phyloP scores from a whole-genome alignment of 2,329 filamentous ascomycete genomes.

The Fusarium tanahbumbuense region DNA sequence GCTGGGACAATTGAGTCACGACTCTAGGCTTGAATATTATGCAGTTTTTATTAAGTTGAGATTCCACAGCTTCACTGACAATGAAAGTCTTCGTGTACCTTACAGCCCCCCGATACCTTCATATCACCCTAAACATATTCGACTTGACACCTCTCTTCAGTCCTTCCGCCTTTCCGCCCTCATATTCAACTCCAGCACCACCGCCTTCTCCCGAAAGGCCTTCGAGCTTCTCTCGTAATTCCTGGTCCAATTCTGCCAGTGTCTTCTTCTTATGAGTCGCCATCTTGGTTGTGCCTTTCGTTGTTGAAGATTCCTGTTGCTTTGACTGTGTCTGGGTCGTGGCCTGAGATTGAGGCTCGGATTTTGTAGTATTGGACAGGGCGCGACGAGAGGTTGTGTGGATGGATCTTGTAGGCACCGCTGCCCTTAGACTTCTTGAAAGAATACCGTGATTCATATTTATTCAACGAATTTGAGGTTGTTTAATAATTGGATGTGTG shows the following conservation, averaged over 20 bases:
- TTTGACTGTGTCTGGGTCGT: background rate
- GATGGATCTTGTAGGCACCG: fast-evolving
- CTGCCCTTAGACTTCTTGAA: fast-evolving
- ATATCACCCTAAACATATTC: slow-evolving; percentile 81
- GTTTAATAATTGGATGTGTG: background rate
- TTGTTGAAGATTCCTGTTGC: background rate
- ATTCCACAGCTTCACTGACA: background rate
- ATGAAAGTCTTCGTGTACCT: background rate
- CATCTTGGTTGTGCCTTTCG: background rate
- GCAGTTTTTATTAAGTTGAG: background rate
- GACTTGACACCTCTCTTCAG: slow-evolving; percentile 80
- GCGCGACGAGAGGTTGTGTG: background rate
- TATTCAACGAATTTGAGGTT: fast-evolving
- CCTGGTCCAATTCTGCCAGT: slow-evolving; percentile 72
- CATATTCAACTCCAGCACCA: slow-evolving; percentile 77
- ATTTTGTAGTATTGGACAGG: fast-evolving
- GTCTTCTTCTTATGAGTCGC: slow-evolving; percentile 58
- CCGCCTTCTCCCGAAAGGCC: slow-evolving; percentile 77
- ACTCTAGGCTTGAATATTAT: fast-evolving
- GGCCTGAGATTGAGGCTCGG: fast-evolving
- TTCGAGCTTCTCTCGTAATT: slow-evolving; percentile 73
- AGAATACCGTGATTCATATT: slow-evolving; percentile 26
- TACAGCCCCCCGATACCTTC: background rate
- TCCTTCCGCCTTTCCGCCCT: slow-evolving; percentile 76
- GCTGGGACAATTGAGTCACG: background rate